Evolutionary conservation across 1,139 yeast species (phyloP), one percentile per base, ranked within the genome.

Genomic region (Taphrina populina): DNA sequence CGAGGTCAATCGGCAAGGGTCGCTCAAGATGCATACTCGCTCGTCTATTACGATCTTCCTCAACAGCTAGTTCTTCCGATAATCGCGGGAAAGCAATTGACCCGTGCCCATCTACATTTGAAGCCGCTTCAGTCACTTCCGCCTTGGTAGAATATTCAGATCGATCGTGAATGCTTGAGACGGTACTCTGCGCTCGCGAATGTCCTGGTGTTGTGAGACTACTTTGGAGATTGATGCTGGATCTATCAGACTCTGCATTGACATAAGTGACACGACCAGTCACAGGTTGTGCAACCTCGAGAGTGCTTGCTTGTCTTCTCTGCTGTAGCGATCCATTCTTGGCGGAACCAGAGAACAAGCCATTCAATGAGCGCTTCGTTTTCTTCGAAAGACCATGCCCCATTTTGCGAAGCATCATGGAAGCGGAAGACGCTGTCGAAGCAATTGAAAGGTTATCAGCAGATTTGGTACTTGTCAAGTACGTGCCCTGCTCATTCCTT

Each of bases 371-470:
- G 15, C 49, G 58, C 26, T 37, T 37, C 24, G 47, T 56, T n/a
- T 46, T 30, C 40, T 24, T 51, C 19, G 49, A 23, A 10, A 55
- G 17, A 11, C 32, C 45, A 5, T 55, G 47, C 6, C 56, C 41
- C 46, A 56, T 41, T 32, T 51, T 56, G 2, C 58, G 55, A 21
- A 56, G 20, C 45, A 56, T 41, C 26, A 56, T 17, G 11, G 52
- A 43, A 27, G 58, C 58, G 26, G 52, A 43, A 24, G 51, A 39
- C n/a, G 58, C 56, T 10, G 58, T 56, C 11, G 58, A 56, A 17
- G 56, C 30, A 3, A 56, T 51, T n/a, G 58, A 56, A n/a, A 56
- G 34, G 24, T 51, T 56, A 13, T 56, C 58, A 8, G 45, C 39
- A 4, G 56, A 39, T 10, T 26, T 33, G 29, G 20, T 33, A 21